phyloP scores from a whole-genome alignment of 2,329 filamentous ascomycete genomes.

The Sphaceloma murrayae region DNA sequence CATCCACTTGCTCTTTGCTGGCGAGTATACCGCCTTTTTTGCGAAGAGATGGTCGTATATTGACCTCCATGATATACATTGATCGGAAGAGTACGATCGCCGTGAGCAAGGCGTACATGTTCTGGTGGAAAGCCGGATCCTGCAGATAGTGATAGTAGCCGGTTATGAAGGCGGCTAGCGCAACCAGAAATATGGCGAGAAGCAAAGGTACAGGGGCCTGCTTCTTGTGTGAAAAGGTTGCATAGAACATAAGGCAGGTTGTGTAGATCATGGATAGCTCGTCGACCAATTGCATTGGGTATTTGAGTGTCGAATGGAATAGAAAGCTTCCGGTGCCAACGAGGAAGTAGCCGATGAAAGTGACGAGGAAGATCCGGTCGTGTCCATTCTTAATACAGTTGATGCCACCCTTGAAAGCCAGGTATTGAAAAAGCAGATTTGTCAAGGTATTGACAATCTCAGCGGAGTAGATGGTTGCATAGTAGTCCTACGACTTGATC shows the following conservation, averaged over 20 bases:
- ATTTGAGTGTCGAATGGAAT: conserved; percentile 56
- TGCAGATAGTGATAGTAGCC: conserved; percentile 73
- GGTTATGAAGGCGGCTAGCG: conserved; percentile 56
- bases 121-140: conserved; percentile 74
- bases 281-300: conserved; percentile 62
- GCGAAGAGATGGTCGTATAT: conserved; percentile 48
- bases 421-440: conserved; percentile 70
- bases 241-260: conserved; percentile 60
- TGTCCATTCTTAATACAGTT: conserved; percentile 66
- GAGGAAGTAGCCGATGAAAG: conserved; percentile 52
- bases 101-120: conserved; percentile 65
- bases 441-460: conserved; percentile 74
- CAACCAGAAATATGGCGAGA: conserved; percentile 49
- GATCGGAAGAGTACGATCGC: conserved; percentile 59
- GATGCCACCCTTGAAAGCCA: conserved; percentile 64
- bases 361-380: conserved; percentile 63
- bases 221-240: conserved; percentile 63
- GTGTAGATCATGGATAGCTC: conserved; percentile 66
- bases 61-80: conserved; percentile 67
- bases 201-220: conserved; percentile 42
- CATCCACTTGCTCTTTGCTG: conserved; percentile 34
- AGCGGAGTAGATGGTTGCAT: conserved; percentile 63
- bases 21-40: conserved; percentile 21
- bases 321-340: conserved; percentile 54
- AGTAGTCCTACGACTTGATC: conserved; percentile 73